These are phyloP conservation scores for Daldinia vernicosa DNA, from an alignment of 495 filamentous ascomycete genomes.

Conservation along the genomic window DNA sequence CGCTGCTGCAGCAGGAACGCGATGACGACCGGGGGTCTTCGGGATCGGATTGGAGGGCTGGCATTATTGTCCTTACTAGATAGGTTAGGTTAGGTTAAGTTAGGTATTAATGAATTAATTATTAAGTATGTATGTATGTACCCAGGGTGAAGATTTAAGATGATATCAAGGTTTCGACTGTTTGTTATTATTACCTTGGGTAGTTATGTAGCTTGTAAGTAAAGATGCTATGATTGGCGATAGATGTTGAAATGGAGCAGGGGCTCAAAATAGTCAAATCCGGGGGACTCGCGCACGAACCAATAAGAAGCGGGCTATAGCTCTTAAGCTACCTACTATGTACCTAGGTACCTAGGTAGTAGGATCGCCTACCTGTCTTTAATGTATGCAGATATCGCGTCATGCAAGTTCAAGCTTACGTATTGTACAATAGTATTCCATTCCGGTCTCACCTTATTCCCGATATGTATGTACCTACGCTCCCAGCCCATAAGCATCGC, in stretches of 20 bases:
- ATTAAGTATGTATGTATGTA: neutral
- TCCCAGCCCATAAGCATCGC: neutral
- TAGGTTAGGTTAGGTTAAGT: too few species aligned
- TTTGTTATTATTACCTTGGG: neutral
- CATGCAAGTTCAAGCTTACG: neutral
- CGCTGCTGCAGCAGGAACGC: constrained; percentile 32
- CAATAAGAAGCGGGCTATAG: neutral
- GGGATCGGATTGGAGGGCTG: constrained; percentile 23
- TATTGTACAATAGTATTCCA: neutral
- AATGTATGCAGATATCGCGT: neutral
- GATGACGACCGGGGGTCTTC: constrained; percentile 23
- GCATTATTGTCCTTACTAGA: constrained; percentile 14
- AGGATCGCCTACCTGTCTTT: too few species aligned
- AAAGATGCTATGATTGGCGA: neutral
- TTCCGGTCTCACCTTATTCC: neutral
- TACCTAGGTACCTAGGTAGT: neutral
- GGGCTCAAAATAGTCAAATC: constrained; percentile 26
- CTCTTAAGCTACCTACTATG: neutral
- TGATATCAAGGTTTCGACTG: neutral
- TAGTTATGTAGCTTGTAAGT: neutral
- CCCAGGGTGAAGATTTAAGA: neutral
- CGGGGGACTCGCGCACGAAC: neutral
- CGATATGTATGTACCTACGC: neutral
- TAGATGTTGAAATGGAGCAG: constrained; percentile 6
- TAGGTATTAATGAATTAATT: too few species aligned